These are phyloP conservation scores for Pontederia paniculata DNA, from an alignment of 176 grass and related monocot species.

Conservation along the genomic window DNA sequence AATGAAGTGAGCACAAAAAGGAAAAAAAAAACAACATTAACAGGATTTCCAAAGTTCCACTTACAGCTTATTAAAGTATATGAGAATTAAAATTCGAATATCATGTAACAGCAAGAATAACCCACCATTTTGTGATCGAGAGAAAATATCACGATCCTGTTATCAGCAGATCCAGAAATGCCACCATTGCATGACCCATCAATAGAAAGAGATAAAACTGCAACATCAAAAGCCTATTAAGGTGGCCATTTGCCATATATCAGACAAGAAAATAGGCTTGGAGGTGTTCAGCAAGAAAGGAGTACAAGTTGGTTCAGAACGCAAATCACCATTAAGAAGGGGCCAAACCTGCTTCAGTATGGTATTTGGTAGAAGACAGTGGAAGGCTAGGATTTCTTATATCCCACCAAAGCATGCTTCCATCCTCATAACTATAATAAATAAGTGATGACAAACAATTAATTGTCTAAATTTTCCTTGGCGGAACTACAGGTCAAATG, in stretches of 20 bases:
- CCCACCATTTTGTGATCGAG: constrained; percentile 63
- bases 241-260: no score
- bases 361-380: constrained; percentile 59
- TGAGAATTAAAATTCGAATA: background rate
- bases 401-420: constrained; percentile 98
- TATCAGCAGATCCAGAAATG: constrained; percentile 87
- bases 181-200: constrained; percentile 75
- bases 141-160: constrained; percentile 59
- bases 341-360: constrained; percentile 74
- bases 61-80: background rate
- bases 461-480: constrained; percentile 5
- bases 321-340: background rate
- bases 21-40: no score
- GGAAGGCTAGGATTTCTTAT: constrained; percentile 53
- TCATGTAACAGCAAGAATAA: background rate
- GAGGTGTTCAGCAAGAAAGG: background rate
- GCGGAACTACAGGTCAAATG: background rate
- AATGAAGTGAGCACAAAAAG: background rate
- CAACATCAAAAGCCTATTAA: constrained; percentile 6
- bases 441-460: constrained; percentile 1
- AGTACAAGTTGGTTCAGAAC: no score
- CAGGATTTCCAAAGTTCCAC: no score
- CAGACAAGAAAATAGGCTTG: background rate
- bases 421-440: constrained; percentile 80
- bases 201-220: constrained; percentile 84